Evolutionary conservation across 2,329 filamentous ascomycete genomes (phyloP).

Genomic region (Ploettnerulaceae sp.): DNA sequence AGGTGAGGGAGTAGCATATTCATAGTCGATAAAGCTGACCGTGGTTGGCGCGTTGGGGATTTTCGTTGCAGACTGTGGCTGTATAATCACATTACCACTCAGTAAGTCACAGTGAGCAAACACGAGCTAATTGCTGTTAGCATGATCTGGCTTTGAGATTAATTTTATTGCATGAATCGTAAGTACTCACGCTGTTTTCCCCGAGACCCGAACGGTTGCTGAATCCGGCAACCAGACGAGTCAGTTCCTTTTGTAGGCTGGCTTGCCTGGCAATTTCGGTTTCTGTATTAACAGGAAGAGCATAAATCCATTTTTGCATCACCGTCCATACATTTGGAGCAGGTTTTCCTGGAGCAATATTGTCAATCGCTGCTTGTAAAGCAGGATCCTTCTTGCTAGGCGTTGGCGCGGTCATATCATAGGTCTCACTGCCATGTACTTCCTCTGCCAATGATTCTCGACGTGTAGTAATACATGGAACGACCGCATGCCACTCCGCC

Average conservation of each 20-base stretch:
- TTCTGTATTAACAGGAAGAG: conserved; percentile 69
- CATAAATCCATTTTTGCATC: conserved; percentile 92
- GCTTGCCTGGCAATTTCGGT: conserved; percentile 63
- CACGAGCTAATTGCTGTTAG: conserved; percentile 56
- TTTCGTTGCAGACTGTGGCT: conserved; percentile 41
- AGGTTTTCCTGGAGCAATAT: conserved; percentile 60
- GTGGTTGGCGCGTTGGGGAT: conserved; percentile 40
- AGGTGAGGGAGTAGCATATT: conserved; percentile 91
- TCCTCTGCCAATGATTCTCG: conserved; percentile 29
- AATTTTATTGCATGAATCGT: not conserved
- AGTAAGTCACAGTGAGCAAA: conserved; percentile 95
- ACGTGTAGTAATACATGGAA: conserved; percentile 50
- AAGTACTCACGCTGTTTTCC: conserved; percentile 58
- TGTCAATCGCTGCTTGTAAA: conserved; percentile 43
- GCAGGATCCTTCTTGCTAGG: conserved; percentile 34
- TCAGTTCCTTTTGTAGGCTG: conserved; percentile 68
- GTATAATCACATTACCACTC: conserved; percentile 92
- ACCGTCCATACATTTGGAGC: conserved; percentile 91
- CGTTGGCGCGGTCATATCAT: conserved; percentile 27
- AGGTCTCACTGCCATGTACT: conserved; percentile 36
- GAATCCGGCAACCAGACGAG: conserved; percentile 63
- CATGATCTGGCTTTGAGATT: no score
- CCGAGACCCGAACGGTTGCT: conserved; percentile 75
- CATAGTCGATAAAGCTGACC: conserved; percentile 94
- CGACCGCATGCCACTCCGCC: conserved; percentile 85